Conservation (phyloP, 73 alveolate genomes). For the Paramecium sexaurelia region DNA sequence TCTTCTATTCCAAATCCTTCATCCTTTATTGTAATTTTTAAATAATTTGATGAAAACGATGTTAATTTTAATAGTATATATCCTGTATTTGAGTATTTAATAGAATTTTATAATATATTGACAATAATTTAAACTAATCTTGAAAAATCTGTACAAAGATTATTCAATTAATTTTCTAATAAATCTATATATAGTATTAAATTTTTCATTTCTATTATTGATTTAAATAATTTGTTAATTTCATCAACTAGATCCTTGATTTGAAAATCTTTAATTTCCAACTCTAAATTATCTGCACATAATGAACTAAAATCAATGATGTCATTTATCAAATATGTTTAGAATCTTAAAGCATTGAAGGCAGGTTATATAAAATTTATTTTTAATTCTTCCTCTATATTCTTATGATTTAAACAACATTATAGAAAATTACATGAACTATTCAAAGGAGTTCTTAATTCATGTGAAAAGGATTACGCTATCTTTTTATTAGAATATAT, state of each 20-base stretch:
- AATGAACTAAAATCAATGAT: slow-evolving; percentile 20
- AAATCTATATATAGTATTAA: background rate
- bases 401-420: background rate
- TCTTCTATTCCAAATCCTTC: slow-evolving; percentile 21
- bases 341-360: background rate
- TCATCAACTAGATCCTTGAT: slow-evolving; percentile 25
- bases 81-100: background rate
- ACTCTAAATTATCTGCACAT: background rate
- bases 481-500: background rate
- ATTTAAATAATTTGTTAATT: background rate
- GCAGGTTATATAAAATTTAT: slow-evolving; percentile 30
- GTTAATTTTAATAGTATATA: background rate
- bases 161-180: background rate
- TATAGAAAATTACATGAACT: background rate
- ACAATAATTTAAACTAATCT: background rate
- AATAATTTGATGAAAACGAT: background rate
- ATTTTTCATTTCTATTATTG: background rate
- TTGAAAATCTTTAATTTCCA: background rate
- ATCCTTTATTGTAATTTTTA: background rate
- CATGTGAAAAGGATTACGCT: slow-evolving; percentile 38
- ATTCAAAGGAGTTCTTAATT: slow-evolving; percentile 45
- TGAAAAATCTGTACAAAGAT: background rate
- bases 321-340: background rate
- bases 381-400: background rate
- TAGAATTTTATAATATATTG: background rate